A percentile compares a stretch with the other conserved stretches of the same genome.
Conservation (phyloP, 2,329 filamentous ascomycete species). For the Sphaerulina musiva region DNA sequence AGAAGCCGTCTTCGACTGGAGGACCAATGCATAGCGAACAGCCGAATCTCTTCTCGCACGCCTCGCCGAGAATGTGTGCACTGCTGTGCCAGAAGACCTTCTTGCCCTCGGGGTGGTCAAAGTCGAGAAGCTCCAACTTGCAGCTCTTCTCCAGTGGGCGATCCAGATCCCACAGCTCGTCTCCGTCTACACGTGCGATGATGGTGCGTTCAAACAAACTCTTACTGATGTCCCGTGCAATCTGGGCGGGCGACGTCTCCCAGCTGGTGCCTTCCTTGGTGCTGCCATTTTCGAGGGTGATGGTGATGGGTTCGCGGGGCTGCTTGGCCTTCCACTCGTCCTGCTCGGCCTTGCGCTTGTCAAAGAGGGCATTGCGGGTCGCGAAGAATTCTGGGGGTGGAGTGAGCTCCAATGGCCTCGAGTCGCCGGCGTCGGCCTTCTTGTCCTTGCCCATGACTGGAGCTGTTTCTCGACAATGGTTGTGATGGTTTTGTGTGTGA, state of each 20-base stretch:
- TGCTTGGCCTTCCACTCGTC: conserved; percentile 67
- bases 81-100: conserved; percentile 98
- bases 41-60: conserved; percentile 80
- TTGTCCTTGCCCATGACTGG: conserved; percentile 40
- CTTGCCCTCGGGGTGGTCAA: conserved; percentile 70
- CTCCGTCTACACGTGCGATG: conserved; percentile 73
- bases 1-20: conserved; percentile 85
- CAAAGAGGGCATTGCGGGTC: conserved; percentile 78
- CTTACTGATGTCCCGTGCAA: conserved; percentile 75
- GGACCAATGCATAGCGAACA: conserved; percentile 92
- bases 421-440: conserved; percentile 31
- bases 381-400: conserved; percentile 69
- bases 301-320: conserved; percentile 65
- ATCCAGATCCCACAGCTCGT: conserved; percentile 83
- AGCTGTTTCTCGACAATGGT: not conserved
- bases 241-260: conserved; percentile 80
- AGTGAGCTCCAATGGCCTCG: conserved; percentile 43
- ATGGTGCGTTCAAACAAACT: conserved; percentile 80
- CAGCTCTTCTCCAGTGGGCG: conserved; percentile 83
- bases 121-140: conserved; percentile 76
- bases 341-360: conserved; percentile 77
- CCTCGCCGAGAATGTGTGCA: conserved; percentile 93
- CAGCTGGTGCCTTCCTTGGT: conserved; percentile 70
- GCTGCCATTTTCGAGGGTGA: conserved; percentile 67
- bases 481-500: not conserved